phyloP scores from a whole-genome alignment of 2,329 filamentous ascomycete species.

The Alternaria sp. region DNA sequence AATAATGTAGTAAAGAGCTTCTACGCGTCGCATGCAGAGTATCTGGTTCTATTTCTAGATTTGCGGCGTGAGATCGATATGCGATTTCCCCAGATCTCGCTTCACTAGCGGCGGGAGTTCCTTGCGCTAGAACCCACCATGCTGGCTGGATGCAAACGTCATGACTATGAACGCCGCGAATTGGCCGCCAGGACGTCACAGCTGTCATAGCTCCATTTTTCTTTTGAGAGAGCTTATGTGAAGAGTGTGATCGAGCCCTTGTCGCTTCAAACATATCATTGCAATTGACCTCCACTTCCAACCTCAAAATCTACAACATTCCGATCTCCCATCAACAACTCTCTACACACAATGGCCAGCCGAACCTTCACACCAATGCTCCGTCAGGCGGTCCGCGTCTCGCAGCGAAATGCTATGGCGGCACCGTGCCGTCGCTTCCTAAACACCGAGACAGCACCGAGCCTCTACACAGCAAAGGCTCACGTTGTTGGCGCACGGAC shows the following conservation, averaged over 20 bases:
- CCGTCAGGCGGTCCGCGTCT: slow-evolving; percentile 21
- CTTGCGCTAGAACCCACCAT: slow-evolving; percentile 14
- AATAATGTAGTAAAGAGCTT: not conserved
- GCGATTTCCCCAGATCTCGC: slow-evolving; percentile 14
- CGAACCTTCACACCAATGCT: slow-evolving; percentile 23
- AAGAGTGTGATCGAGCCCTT: not conserved
- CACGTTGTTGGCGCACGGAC: slow-evolving; percentile 53
- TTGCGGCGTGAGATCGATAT: not conserved
- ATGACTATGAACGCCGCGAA: slow-evolving; percentile 13
- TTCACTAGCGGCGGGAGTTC: slow-evolving; percentile 23
- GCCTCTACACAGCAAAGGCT: slow-evolving; percentile 52
- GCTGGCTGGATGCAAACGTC: slow-evolving; percentile 14
- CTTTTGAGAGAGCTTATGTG: not conserved
- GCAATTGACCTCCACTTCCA: not conserved
- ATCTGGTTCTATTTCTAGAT: not conserved
- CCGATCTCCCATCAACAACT: not conserved
- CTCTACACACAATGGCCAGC: slow-evolving; percentile 23
- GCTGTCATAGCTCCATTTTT: slow-evolving; percentile 5
- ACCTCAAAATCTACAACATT: not conserved
- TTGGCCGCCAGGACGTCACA: slow-evolving; percentile 5
- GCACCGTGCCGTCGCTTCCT: slow-evolving; percentile 40
- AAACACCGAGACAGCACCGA: slow-evolving; percentile 53
- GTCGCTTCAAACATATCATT: not conserved
- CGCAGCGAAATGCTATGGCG: slow-evolving; percentile 6
- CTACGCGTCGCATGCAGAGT: not conserved